Percentiles rank a stretch among this genome's conserved stretches.
These are phyloP conservation scores for Asterophora lycoperdoides DNA, from an alignment of 768 basidiomycete genomes.

Conservation along the genomic window DNA sequence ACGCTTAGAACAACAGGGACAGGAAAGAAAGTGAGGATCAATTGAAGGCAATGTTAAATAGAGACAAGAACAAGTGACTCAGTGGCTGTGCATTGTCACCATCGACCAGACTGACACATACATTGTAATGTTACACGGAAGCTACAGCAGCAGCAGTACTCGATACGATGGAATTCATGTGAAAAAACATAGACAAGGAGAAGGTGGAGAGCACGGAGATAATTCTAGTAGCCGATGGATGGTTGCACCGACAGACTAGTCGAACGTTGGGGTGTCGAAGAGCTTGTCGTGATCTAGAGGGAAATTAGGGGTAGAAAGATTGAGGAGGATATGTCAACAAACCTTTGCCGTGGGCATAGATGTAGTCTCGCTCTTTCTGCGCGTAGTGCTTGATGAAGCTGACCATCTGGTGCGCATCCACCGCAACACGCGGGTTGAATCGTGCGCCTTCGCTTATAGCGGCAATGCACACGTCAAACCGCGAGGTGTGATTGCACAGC, in stretches of 20 bases:
- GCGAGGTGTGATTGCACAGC: conserved; percentile 64
- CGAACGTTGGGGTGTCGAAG: conserved; percentile 46
- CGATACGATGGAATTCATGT: too few relatives aligned
- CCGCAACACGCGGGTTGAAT: conserved; percentile 50
- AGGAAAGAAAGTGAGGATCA: too few relatives aligned
- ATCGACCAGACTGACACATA: too few relatives aligned
- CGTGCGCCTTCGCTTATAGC: conserved; percentile 55
- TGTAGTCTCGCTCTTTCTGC: conserved; percentile 58
- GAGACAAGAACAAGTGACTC: too few relatives aligned
- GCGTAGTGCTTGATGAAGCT: conserved; percentile 57
- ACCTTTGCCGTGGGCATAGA: conserved; percentile 57
- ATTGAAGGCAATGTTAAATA: too few relatives aligned
- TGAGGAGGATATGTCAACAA: not conserved
- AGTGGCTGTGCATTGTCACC: too few relatives aligned
- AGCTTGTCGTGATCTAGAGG: conserved; percentile 38
- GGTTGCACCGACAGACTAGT: conserved; percentile 4
- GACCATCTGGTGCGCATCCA: conserved; percentile 53
- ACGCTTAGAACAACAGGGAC: too few relatives aligned
- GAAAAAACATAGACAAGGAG: too few relatives aligned
- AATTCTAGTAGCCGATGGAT: not conserved
- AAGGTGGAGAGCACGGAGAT: too few relatives aligned
- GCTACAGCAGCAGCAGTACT: too few relatives aligned
- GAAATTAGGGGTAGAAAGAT: not conserved
- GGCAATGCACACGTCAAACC: conserved; percentile 59
- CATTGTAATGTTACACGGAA: too few relatives aligned